Conservation (phyloP, 331 rosid genomes). For the Prunus yedoensis region DNA sequence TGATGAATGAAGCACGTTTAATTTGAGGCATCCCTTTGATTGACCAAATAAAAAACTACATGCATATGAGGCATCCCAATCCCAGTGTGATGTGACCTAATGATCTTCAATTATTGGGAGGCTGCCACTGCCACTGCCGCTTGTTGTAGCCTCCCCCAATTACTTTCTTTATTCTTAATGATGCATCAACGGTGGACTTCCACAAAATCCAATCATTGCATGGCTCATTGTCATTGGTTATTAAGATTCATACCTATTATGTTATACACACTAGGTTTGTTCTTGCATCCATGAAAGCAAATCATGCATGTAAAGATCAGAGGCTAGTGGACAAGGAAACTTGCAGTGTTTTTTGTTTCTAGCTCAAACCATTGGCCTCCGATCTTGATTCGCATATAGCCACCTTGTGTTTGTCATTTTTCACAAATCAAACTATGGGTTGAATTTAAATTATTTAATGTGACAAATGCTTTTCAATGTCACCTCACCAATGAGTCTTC, state of each 20-base stretch:
- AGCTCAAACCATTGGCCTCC: conserved; percentile 1
- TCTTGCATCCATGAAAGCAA: neutral
- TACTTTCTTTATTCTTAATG: neutral
- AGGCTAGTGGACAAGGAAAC: neutral
- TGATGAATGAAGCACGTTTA: neutral
- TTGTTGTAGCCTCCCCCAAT: neutral
- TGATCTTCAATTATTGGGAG: too few species aligned
- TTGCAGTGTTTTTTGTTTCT: neutral
- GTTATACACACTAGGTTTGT: neutral
- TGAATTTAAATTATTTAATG: neutral
- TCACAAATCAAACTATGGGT: neutral
- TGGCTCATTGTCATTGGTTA: neutral
- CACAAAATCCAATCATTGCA: neutral
- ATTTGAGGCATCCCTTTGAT: neutral
- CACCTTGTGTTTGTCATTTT: conserved; percentile 6
- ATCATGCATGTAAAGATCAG: neutral
- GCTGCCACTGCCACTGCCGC: neutral
- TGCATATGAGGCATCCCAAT: neutral
- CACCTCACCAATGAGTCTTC: neutral
- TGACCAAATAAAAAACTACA: neutral
- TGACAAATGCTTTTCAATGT: neutral
- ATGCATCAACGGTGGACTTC: neutral
- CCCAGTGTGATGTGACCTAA: too few species aligned
- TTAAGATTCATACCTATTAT: neutral
- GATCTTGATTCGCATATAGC: neutral